Evolutionary conservation across 495 filamentous ascomycete species (phyloP).

Genomic region (Penicillium daleae): DNA sequence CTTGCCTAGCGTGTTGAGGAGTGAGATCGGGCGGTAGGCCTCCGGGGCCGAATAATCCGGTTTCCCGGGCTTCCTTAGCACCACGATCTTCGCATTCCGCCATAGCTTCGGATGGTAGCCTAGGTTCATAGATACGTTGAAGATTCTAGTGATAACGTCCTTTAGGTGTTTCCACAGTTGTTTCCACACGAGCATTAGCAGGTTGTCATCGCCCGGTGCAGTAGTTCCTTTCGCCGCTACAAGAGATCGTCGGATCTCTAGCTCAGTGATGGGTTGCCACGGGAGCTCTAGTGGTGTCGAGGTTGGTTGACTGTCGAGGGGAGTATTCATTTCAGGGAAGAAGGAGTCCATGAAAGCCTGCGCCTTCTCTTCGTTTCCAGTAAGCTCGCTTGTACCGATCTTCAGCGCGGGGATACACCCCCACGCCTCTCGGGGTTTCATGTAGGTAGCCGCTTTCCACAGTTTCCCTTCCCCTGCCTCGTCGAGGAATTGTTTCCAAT

Average conservation of each 20-base stretch:
- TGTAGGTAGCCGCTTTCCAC: constrained; percentile 30
- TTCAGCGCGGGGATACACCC: constrained; percentile 21
- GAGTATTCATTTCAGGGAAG: constrained; percentile 30
- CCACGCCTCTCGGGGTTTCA: constrained; percentile 28
- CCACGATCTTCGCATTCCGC: constrained; percentile 28
- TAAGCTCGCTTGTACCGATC: constrained; percentile 13
- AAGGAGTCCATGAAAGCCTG: constrained; percentile 30
- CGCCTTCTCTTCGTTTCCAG: constrained; percentile 30
- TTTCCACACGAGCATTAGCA: constrained; percentile 31
- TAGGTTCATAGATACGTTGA: constrained; percentile 23
- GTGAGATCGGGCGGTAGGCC: constrained; percentile 31
- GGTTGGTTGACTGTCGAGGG: not conserved
- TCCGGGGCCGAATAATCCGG: constrained; percentile 26
- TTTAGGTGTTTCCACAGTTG: constrained; percentile 24
- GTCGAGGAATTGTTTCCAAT: constrained; percentile 22
- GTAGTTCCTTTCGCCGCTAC: constrained; percentile 24
- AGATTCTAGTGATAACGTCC: constrained; percentile 21
- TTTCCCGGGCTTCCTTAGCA: constrained; percentile 31
- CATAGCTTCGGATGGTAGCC: constrained; percentile 27
- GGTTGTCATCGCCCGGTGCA: constrained; percentile 30
- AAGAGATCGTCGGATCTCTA: constrained; percentile 29
- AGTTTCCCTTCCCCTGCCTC: constrained; percentile 22
- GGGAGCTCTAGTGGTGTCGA: constrained; percentile 12
- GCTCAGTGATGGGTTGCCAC: constrained; percentile 30
- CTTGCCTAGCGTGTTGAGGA: constrained; percentile 36